Percentiles rank a stretch among this genome's conserved stretches.
phyloP scores from a whole-genome alignment of 257 asterid genomes.

The Solanum arcanum region DNA sequence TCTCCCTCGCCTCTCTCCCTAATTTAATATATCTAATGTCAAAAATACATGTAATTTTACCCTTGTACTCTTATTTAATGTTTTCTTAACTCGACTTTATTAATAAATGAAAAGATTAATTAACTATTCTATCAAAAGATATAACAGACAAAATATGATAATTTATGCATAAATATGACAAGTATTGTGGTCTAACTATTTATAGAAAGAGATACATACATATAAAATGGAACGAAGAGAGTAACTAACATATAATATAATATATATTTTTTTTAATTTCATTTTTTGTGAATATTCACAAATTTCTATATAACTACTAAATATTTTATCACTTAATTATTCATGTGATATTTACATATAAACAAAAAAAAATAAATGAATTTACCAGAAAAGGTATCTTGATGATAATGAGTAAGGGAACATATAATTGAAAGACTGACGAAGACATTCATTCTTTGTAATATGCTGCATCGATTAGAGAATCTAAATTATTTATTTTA shows the following conservation, averaged over 20 bases:
- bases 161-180: too few relatives aligned
- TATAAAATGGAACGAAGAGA: too few relatives aligned
- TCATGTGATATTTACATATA: not conserved
- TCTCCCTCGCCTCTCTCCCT: not conserved
- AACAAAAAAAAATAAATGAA: not conserved
- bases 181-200: too few relatives aligned
- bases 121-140: too few relatives aligned
- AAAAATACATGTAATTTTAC: too few relatives aligned
- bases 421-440: constrained; percentile 4
- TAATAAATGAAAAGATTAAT: too few relatives aligned
- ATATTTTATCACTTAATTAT: not conserved
- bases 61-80: too few relatives aligned
- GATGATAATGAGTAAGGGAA: not conserved
- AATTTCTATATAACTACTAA: not conserved
- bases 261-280: not conserved
- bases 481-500: constrained; percentile 12
- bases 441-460: constrained; percentile 29
- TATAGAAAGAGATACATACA: too few relatives aligned
- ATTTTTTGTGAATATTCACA: not conserved
- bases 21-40: too few relatives aligned
- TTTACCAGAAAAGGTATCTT: not conserved
- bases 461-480: constrained; percentile 5
- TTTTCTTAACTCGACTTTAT: too few relatives aligned
- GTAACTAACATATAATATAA: too few relatives aligned
- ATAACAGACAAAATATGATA: too few relatives aligned